Conservation (phyloP, 192 early-diverging fungal species). For the Linnemannia hyalina region DNA sequence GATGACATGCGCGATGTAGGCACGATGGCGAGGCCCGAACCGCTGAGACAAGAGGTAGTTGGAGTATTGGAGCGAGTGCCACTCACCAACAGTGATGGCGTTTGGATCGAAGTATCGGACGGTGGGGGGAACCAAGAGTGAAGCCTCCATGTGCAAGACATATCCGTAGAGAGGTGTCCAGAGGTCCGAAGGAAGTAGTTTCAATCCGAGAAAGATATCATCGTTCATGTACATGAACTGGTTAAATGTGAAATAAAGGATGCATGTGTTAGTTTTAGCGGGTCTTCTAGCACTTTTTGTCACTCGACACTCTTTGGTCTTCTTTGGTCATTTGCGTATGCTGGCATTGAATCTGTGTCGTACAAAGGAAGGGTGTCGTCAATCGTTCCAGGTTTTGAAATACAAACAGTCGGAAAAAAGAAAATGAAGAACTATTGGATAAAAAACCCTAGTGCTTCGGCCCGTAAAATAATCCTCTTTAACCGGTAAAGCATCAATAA, state of each 20-base stretch:
- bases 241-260: neutral
- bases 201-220: constrained; percentile 52
- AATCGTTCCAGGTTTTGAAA: too few relatives aligned
- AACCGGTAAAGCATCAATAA: neutral
- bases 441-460: neutral
- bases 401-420: neutral
- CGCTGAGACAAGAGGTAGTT: constrained; percentile 54
- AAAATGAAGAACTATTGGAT: neutral
- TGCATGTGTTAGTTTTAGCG: neutral
- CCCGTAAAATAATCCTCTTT: neutral
- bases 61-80: constrained; percentile 55
- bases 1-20: constrained; percentile 53
- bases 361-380: too few relatives aligned
- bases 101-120: constrained; percentile 25
- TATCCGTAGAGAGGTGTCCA: constrained; percentile 58
- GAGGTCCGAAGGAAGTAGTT: constrained; percentile 47
- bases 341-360: neutral
- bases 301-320: neutral
- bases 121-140: constrained; percentile 30
- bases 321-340: neutral
- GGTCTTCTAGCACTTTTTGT: neutral
- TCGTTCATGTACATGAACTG: constrained; percentile 62
- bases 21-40: constrained; percentile 55
- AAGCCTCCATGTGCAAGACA: constrained; percentile 54
- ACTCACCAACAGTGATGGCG: constrained; percentile 47